These are phyloP conservation scores for Thermochaetoides dissita DNA, from an alignment of 2,329 filamentous ascomycete species.

Conservation along the genomic window DNA sequence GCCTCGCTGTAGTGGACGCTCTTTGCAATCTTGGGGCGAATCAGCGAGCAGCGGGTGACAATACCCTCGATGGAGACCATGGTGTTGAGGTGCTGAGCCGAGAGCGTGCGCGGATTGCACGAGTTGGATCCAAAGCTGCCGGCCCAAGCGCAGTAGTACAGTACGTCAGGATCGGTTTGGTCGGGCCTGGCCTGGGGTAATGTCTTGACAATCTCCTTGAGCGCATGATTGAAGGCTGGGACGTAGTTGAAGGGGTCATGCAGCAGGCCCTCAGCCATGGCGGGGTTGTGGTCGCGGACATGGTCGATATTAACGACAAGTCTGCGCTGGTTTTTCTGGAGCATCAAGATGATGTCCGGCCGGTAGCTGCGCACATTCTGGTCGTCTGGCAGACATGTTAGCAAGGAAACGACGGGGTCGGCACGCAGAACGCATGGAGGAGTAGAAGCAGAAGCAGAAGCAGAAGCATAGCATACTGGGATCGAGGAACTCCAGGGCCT, in stretches of 20 bases:
- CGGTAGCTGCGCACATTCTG: slow-evolving; percentile 59
- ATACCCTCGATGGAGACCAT: slow-evolving; percentile 98
- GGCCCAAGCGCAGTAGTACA: slow-evolving; percentile 95
- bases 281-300: slow-evolving; percentile 71
- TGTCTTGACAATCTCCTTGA: slow-evolving; percentile 77
- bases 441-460: slow-evolving; percentile 8
- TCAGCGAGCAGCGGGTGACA: slow-evolving; percentile 88
- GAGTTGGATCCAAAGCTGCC: slow-evolving; percentile 91
- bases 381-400: slow-evolving; percentile 26
- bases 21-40: slow-evolving; percentile 93
- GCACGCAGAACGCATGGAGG: neutral
- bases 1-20: slow-evolving; percentile 92
- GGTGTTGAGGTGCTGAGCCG: slow-evolving; percentile 78
- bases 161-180: slow-evolving; percentile 62
- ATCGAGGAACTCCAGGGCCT: slow-evolving; percentile 86
- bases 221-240: slow-evolving; percentile 75
- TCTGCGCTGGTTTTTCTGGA: slow-evolving; percentile 51
- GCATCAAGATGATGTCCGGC: slow-evolving; percentile 71
- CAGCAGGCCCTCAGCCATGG: slow-evolving; percentile 66
- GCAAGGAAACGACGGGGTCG: slow-evolving; percentile 1
- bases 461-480: slow-evolving; percentile 46
- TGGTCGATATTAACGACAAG: slow-evolving; percentile 73
- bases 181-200: slow-evolving; percentile 61
- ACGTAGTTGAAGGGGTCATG: slow-evolving; percentile 78
- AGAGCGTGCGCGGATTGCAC: slow-evolving; percentile 86